These are phyloP conservation scores for Plectosphaerella cucumerina DNA, from an alignment of 2,329 filamentous ascomycete genomes.

Conservation along the genomic window DNA sequence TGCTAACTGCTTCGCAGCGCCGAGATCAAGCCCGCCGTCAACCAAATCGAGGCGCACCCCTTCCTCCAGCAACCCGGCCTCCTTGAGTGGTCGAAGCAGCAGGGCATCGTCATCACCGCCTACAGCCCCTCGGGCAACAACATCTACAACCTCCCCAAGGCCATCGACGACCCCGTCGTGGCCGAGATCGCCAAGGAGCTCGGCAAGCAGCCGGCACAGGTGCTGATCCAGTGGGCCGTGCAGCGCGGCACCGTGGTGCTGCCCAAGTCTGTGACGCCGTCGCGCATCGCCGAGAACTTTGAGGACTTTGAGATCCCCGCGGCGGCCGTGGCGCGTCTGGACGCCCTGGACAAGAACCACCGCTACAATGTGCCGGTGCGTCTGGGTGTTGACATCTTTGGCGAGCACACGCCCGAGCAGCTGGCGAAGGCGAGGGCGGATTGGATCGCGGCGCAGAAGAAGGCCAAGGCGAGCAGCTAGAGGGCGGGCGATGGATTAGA, in stretches of 20 bases:
- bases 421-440: constrained; percentile 28
- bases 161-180: constrained; percentile 45
- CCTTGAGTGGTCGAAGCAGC: constrained; percentile 46
- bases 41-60: constrained; percentile 47
- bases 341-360: constrained; percentile 30
- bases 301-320: constrained; percentile 27
- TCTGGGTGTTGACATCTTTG: constrained; percentile 38
- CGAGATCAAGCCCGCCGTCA: constrained; percentile 43
- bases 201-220: constrained; percentile 45
- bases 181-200: constrained; percentile 48
- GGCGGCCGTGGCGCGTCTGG: constrained; percentile 31
- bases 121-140: constrained; percentile 63
- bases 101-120: constrained; percentile 46
- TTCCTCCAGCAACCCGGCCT: constrained; percentile 44
- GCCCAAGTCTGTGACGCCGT: constrained; percentile 50
- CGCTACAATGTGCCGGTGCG: constrained; percentile 38
- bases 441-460: constrained; percentile 27
- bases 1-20: constrained; percentile 21
- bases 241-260: constrained; percentile 49
- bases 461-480: constrained; percentile 15
- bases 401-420: constrained; percentile 30
- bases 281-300: constrained; percentile 45
- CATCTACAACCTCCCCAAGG: constrained; percentile 30
- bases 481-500: no score
- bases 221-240: constrained; percentile 51